Conservation (phyloP, 2,329 filamentous ascomycete genomes). For the Sarocladium brachiariae region DNA sequence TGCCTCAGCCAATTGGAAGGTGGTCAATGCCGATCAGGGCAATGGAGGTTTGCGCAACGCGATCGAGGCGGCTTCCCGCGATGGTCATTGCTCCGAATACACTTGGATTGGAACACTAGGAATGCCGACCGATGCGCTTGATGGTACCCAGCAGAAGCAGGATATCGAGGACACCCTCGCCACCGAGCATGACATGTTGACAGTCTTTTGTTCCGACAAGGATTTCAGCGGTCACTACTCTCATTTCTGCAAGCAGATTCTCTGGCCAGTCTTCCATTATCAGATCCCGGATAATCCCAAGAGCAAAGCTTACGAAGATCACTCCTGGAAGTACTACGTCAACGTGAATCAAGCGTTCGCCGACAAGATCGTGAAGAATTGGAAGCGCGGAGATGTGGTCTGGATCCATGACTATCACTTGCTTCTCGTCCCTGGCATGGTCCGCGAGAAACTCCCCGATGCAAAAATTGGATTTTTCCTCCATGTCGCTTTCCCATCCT, state of each 20-base stretch:
- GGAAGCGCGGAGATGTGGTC: conserved; percentile 87
- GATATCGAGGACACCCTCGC: conserved; percentile 79
- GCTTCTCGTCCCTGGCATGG: conserved; percentile 79
- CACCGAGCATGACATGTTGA: conserved; percentile 73
- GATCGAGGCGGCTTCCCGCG: conserved; percentile 67
- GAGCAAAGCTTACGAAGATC: conserved; percentile 96
- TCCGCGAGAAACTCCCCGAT: conserved; percentile 83
- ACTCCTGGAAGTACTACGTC: conserved; percentile 93
- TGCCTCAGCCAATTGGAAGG: conserved; percentile 71
- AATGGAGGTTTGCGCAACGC: conserved; percentile 91
- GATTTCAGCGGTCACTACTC: conserved; percentile 93
- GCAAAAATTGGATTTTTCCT: conserved; percentile 96
- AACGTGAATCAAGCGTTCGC: conserved; percentile 91
- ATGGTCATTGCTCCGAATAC: conserved; percentile 63
- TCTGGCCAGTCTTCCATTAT: conserved; percentile 98
- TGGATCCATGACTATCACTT: conserved; percentile 97
- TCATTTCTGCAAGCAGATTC: conserved; percentile 94
- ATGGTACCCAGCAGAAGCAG: conserved; percentile 65
- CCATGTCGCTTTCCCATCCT: conserved; percentile 91
- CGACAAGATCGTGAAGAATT: conserved; percentile 81
- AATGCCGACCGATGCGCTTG: conserved; percentile 84
- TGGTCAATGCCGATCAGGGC: conserved; percentile 81
- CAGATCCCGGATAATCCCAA: conserved; percentile 97
- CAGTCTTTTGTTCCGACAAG: conserved; percentile 81
- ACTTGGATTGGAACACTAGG: conserved; percentile 91